Evolutionary conservation across 495 filamentous ascomycete species (phyloP).

Genomic region (Penicillium cataractarum): DNA sequence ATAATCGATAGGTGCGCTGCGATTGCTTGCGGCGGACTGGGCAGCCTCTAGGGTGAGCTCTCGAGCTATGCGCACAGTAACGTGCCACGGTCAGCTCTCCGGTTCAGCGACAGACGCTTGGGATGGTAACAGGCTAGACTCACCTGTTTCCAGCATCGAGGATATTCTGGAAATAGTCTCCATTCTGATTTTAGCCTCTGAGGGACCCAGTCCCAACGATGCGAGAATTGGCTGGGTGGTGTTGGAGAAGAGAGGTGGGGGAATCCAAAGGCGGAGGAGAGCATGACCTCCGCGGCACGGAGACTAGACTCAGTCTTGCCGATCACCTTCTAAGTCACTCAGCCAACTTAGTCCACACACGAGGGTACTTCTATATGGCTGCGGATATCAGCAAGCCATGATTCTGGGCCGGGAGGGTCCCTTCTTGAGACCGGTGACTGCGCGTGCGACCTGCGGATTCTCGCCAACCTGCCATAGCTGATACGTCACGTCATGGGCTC

Average conservation of each 20-base stretch:
- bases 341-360: neutral
- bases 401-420: neutral
- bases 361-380: neutral
- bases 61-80: slow-evolving; percentile 63
- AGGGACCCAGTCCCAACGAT: slow-evolving; percentile 26
- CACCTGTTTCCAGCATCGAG: slow-evolving; percentile 89
- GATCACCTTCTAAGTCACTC: neutral
- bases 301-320: slow-evolving; percentile 9
- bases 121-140: slow-evolving; percentile 16
- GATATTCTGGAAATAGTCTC: slow-evolving; percentile 97
- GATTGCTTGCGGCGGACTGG: slow-evolving; percentile 65
- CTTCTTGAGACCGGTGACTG: neutral
- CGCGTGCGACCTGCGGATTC: neutral
- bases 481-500: slow-evolving; percentile 26
- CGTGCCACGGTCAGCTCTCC: slow-evolving; percentile 27
- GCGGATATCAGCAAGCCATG: neutral
- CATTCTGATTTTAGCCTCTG: slow-evolving; percentile 54
- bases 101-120: slow-evolving; percentile 5
- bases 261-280: slow-evolving; percentile 29
- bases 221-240: slow-evolving; percentile 21
- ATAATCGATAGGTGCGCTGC: slow-evolving; percentile 44
- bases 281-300: slow-evolving; percentile 31
- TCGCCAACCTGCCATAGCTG: neutral
- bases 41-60: slow-evolving; percentile 97
- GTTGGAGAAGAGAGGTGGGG: slow-evolving; percentile 26